Conservation (phyloP, 495 filamentous ascomycete species). For the Daldinia caldariorum region DNA sequence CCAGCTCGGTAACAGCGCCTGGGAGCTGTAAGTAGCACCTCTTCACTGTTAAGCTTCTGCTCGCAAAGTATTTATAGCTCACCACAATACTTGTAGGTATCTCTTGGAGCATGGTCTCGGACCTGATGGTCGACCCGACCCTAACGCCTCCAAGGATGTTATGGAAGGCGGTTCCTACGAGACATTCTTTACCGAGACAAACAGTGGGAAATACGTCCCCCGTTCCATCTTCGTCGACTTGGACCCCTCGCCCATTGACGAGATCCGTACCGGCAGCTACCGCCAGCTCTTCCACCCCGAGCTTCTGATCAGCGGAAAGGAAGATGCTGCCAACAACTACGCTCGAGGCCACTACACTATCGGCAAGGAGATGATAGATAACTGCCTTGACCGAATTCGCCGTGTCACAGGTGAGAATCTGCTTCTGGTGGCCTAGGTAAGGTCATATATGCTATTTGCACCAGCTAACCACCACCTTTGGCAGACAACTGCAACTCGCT, state of each 20-base stretch:
- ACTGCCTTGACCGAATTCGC: conserved; percentile 84
- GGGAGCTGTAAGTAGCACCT: conserved; percentile 85
- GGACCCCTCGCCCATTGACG: conserved; percentile 90
- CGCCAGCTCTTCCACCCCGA: conserved; percentile 91
- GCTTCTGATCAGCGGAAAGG: conserved; percentile 87
- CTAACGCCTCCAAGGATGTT: conserved; percentile 65
- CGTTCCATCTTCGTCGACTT: conserved; percentile 90
- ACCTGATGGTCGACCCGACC: conserved; percentile 74
- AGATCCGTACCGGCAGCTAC: conserved; percentile 85
- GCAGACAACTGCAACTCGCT: conserved; percentile 90
- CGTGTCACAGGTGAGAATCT: conserved; percentile 74
- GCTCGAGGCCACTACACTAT: conserved; percentile 94
- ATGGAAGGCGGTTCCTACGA: conserved; percentile 78
- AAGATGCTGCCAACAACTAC: conserved; percentile 96
- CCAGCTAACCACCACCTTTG: conserved; percentile 36
- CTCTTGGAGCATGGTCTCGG: conserved; percentile 90
- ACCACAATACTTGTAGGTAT: conserved; percentile 66
- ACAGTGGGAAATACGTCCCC: conserved; percentile 87
- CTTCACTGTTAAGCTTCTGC: conserved; percentile 19
- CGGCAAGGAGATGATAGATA: conserved; percentile 89
- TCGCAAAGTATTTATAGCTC: conserved; percentile 10
- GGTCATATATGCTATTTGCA: background rate
- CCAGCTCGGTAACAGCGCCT: conserved; percentile 93
- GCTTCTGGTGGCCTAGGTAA: background rate
- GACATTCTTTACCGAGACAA: conserved; percentile 92